Base-by-base conservation (phyloP, 495 filamentous ascomycete genomes). In the Neurospora tetraspora region DNA sequence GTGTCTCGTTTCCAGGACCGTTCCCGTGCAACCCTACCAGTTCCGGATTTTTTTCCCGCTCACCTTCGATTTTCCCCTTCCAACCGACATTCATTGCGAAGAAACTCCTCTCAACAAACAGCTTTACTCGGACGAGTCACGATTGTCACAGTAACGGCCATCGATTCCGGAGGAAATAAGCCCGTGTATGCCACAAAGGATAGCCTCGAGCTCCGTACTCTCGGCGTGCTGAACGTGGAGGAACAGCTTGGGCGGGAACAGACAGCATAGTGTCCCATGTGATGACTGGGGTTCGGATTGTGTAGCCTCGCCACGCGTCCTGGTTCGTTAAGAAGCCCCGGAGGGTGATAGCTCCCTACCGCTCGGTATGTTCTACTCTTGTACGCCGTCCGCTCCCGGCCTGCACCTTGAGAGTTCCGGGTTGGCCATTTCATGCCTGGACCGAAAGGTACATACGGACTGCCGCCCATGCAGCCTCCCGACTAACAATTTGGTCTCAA, bases 231-330 rank as follows among this genome's bases (percentile, higher is more conserved):
- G 78, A 80, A 81, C 77, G 78, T 77, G 76, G 81, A 82, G 78
- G 79, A 77, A 80, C 75, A 72, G 72, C 77, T 79, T 75, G 74
- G 73, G 78, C 77, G 81, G 83, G 79, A 82, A 78, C 78, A 76
- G 78, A 80, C 82, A 84, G 82, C 79, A 74, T 76, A 79, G 77
- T 81, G 79, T 81, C 80, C 81, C 83, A 81, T 84, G 82, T 84
- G 78, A 86, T 84, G 84, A 80, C 81, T 80, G 81, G 80, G 80
- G 77, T 74, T 79, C 78, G 77, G 81, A 81, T 77, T 81, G 83
- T 84, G 82, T 84, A 84, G 83, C 81, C 80, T 81, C 73, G 71
- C 80, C 78, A 76, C 78, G 74, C 77, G 74, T 79, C 81, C 80
- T 83, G 80, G 81, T 80, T 78, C 76, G 79, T 76, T 76, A 68